Conservation (phyloP, 2,329 filamentous ascomycete species). For the Fusarium hostae region DNA sequence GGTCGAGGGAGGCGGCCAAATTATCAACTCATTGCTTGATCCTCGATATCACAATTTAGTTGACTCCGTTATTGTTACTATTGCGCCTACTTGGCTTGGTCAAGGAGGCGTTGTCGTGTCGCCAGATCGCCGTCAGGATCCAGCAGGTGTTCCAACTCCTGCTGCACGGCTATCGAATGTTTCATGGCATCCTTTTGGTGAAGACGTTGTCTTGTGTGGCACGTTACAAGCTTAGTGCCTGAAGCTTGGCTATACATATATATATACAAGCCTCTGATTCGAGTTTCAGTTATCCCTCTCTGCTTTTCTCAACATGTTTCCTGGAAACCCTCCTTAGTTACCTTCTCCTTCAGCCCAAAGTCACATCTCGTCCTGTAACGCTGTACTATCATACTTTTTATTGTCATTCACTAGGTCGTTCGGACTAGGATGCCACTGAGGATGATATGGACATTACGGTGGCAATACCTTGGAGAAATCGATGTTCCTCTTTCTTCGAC, state of each 20-base stretch:
- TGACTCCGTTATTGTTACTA: conserved; percentile 84
- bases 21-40: conserved; percentile 85
- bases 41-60: conserved; percentile 70
- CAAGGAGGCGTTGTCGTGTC: conserved; percentile 82
- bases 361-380: background rate
- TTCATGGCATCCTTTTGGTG: conserved; percentile 80
- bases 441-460: background rate
- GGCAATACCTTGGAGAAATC: no score
- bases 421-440: background rate
- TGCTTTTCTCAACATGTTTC: background rate
- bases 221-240: conserved; percentile 54
- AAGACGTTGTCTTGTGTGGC: conserved; percentile 86
- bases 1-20: conserved; percentile 86
- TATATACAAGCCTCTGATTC: conserved; percentile 22
- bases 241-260: conserved; percentile 26
- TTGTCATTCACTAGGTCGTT: background rate
- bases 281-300: background rate
- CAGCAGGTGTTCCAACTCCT: conserved; percentile 63
- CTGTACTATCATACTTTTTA: background rate
- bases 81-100: conserved; percentile 92
- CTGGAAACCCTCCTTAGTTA: background rate
- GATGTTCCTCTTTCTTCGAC: background rate
- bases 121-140: conserved; percentile 67
- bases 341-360: background rate
- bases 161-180: conserved; percentile 74